Conservation (phyloP, 1,284 basidiomycete genomes). For the Meira nashicola region DNA sequence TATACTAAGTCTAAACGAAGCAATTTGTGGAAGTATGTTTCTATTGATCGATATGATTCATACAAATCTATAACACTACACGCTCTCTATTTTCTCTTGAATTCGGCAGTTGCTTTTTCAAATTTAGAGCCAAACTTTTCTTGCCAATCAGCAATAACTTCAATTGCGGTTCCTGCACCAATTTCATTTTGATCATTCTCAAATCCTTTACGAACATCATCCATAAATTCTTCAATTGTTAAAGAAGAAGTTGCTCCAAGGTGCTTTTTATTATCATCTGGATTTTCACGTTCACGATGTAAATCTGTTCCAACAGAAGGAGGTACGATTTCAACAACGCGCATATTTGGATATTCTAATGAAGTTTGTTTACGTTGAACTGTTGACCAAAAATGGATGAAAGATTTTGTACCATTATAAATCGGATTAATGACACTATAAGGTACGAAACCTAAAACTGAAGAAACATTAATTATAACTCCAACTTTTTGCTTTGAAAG, state of each 20-base stretch:
- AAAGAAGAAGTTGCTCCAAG: slow-evolving; percentile 28
- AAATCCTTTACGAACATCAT: slow-evolving; percentile 30
- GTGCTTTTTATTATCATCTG: slow-evolving; percentile 48
- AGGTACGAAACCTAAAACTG: slow-evolving; percentile 40
- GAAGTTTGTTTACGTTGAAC: slow-evolving; percentile 37
- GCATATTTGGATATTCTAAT: slow-evolving; percentile 20
- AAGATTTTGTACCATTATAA: slow-evolving; percentile 38
- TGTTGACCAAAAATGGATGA: slow-evolving; percentile 44
- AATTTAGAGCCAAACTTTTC: slow-evolving; percentile 20
- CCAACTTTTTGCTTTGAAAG: slow-evolving; percentile 35
- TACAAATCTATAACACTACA: too few relatives aligned
- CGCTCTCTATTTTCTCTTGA: neutral
- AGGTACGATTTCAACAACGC: slow-evolving; percentile 46
- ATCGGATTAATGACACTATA: slow-evolving; percentile 35
- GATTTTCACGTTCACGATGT: slow-evolving; percentile 36
- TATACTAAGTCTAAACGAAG: too few relatives aligned
- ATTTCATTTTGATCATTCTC: slow-evolving; percentile 38
- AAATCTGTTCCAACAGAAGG: slow-evolving; percentile 43
- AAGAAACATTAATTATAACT: slow-evolving; percentile 43
- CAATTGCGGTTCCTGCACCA: slow-evolving; percentile 32
- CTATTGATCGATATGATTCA: too few relatives aligned
- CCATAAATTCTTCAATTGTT: slow-evolving; percentile 45
- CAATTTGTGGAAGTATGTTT: too few relatives aligned
- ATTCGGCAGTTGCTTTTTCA: neutral
- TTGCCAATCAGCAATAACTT: slow-evolving; percentile 39